Percentiles rank a stretch among this genome's conserved stretches.
phyloP scores from a whole-genome alignment of 345 rosid genomes.

The Dovyalis caffra region DNA sequence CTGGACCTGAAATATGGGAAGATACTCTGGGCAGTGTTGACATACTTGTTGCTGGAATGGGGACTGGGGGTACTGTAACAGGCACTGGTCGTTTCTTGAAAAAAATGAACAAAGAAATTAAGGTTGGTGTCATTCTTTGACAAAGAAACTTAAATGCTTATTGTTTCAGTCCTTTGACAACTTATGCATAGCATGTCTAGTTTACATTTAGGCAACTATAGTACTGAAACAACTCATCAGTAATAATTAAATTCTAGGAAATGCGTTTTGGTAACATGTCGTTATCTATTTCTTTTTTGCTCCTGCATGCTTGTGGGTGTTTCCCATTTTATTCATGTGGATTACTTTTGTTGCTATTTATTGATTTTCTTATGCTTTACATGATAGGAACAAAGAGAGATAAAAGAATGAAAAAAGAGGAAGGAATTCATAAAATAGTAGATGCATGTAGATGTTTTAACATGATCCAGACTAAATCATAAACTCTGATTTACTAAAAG shows the following conservation, averaged over 20 bases:
- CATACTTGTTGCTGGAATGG: conserved; percentile 80
- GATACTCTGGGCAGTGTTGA: conserved; percentile 77
- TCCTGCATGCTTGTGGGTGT: neutral
- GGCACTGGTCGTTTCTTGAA: conserved; percentile 86
- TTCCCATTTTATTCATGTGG: neutral
- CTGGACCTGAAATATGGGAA: conserved; percentile 96
- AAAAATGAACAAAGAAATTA: conserved; percentile 64
- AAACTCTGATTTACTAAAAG: neutral
- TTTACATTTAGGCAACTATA: neutral
- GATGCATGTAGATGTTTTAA: neutral
- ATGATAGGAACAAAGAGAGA: neutral
- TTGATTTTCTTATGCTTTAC: neutral
- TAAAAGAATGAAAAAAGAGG: neutral
- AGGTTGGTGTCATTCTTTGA: conserved; percentile 46
- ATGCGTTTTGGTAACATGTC: neutral
- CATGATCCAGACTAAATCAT: neutral
- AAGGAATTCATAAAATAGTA: neutral
- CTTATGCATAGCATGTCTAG: neutral
- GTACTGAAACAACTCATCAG: neutral
- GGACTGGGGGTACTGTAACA: conserved; percentile 88
- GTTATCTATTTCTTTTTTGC: neutral
- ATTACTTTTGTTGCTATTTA: neutral
- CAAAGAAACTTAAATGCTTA: too few species aligned
- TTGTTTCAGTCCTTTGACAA: conserved; percentile 9
- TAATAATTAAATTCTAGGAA: neutral